A percentile compares a stretch with the other conserved stretches of the same genome.
These are phyloP conservation scores for Ceratocystis smalleyi DNA, from an alignment of 2,329 filamentous ascomycete species.

Conservation along the genomic window DNA sequence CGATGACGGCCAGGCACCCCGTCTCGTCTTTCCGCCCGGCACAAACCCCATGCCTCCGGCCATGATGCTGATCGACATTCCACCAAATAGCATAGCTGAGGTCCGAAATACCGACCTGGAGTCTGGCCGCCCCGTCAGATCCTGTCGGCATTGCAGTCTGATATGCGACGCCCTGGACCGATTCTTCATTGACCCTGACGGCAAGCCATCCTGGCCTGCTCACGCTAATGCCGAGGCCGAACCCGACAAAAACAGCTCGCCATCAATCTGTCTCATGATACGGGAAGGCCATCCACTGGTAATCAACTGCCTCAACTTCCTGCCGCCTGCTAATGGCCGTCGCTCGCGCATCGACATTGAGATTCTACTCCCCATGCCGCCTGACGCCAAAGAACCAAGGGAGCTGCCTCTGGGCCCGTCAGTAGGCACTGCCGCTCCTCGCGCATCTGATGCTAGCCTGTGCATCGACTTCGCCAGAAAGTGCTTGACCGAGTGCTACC, in stretches of 20 bases:
- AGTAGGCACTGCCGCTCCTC: constrained; percentile 14
- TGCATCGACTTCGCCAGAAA: constrained; percentile 7
- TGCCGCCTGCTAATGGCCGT: constrained; percentile 10
- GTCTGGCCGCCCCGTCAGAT: constrained; percentile 6
- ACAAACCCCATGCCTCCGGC: constrained; percentile 15
- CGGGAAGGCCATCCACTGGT: constrained; percentile 14
- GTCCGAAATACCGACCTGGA: constrained; percentile 6
- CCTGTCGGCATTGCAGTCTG: constrained; percentile 11
- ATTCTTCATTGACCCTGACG: constrained; percentile 3
- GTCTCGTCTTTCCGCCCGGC: constrained; percentile 9
- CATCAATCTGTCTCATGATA: constrained; percentile 14
- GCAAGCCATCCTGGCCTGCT: constrained; percentile 2
- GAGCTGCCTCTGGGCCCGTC: constrained; percentile 12
- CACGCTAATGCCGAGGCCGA: constrained; percentile 8
- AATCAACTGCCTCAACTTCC: constrained; percentile 16
- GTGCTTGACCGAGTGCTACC: constrained; percentile 14
- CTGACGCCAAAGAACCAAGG: constrained; percentile 8
- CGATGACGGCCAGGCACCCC: constrained; percentile 5
- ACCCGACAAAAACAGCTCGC: constrained; percentile 9
- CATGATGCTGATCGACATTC: constrained; percentile 16
- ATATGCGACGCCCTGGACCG: constrained; percentile 13
- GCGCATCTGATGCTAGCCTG: constrained; percentile 13
- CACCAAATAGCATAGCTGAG: constrained; percentile 13
- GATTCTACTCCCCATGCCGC: constrained; percentile 12
- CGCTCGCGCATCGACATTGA: constrained; percentile 15